Conservation (phyloP, 768 basidiomycete genomes). For the Cystobasidium onofrii region DNA sequence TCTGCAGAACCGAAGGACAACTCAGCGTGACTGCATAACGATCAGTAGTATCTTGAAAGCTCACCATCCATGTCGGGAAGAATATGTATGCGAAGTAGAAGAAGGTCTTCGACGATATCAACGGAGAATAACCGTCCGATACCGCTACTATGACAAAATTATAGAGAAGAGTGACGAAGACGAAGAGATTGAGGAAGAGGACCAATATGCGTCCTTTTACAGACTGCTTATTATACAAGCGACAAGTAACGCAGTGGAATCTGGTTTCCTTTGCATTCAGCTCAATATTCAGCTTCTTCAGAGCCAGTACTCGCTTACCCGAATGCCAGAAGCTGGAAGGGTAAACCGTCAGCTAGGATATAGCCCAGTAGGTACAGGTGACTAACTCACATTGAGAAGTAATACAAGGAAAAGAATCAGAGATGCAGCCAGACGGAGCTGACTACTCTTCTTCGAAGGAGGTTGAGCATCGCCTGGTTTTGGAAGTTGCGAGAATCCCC, state of each 20-base stretch:
- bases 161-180: slow-evolving; percentile 14
- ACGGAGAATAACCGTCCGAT: slow-evolving; percentile 12
- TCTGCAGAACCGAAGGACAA: neutral
- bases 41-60: neutral
- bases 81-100: slow-evolving; percentile 34
- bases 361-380: no score
- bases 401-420: slow-evolving; percentile 9
- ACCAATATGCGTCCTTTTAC: slow-evolving; percentile 1
- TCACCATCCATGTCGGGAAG: slow-evolving; percentile 26
- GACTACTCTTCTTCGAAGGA: neutral
- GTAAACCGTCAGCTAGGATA: no score
- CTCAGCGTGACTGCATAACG: neutral
- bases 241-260: neutral
- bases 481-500: slow-evolving; percentile 12
- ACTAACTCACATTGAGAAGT: slow-evolving; percentile 1
- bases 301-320: neutral
- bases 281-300: no score
- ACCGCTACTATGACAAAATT: slow-evolving; percentile 33
- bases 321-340: slow-evolving; percentile 14
- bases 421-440: slow-evolving; percentile 9
- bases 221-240: neutral
- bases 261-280: no score
- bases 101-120: slow-evolving; percentile 25
- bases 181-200: slow-evolving; percentile 18
- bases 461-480: slow-evolving; percentile 2